Base-by-base conservation (phyloP, 345 rosid genomes). In the Citrus trifoliata region DNA sequence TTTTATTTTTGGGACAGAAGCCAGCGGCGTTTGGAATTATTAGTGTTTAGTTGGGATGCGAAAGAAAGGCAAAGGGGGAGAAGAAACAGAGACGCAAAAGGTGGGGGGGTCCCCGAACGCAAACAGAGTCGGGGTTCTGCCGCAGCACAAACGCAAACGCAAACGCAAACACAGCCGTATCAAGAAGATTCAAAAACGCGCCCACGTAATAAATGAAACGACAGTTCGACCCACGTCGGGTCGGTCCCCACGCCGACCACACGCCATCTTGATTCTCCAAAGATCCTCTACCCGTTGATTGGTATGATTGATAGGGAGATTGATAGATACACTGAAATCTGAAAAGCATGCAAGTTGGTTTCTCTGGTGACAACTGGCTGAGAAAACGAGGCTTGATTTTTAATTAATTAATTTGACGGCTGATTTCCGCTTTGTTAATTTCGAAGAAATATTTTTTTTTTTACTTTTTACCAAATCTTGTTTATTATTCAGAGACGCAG, bases 141-240 rank as follows among this genome's bases (percentile, higher is more conserved):
- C 1, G 5, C 58, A 18, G 5, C 58, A 5, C 4, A 46, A 46
- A 13, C 16, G 3, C 51, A 3, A 10, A 42, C 46, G 7, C 4
- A 40, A 40, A 10, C 13, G 2, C 46, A 10, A 8, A 14, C 55
- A 16, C 21, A 51, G 4, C 5, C 56, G 19, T 0, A 14, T 51
- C 56, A 40, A 6, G 24, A 13, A 27, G 25, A 48, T 12, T 19
- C 35, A 4, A 28, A 64, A 70, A 63, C 55, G 77, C 68, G 67
- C 35, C 73, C 25, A 55, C 38, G 56, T 59, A 76, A 38, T 71
- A 67, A 72, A 73, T 68, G 86, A 74, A 74, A 83, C 74, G 79
- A 64, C 81, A 72, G 71, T 35, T 22, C 33, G 74, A 7, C 19
- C 58, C n/a, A 1, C n/a, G 27, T 8, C 22, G 58, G 12, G 27